Conservation (phyloP, 129 eudicot genomes). For the Erigeron canadensis region DNA sequence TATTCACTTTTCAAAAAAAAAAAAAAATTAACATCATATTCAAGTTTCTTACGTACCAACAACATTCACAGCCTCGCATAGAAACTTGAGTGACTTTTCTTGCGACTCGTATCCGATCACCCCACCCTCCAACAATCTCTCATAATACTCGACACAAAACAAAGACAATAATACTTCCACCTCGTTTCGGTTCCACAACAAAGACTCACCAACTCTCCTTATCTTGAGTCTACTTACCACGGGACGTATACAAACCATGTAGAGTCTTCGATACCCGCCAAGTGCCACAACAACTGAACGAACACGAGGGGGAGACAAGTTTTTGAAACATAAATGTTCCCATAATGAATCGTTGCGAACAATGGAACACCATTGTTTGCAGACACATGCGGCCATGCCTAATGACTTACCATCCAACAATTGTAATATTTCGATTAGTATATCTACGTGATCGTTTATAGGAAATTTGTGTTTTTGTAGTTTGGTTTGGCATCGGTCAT, state of each 20-base stretch:
- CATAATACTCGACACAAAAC: slow-evolving; percentile 89
- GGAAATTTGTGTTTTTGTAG: slow-evolving; percentile 24
- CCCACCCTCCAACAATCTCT: slow-evolving; percentile 51
- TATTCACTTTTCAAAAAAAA: no score
- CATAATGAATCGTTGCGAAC: slow-evolving; percentile 70
- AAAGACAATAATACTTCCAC: slow-evolving; percentile 76
- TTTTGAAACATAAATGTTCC: slow-evolving; percentile 90
- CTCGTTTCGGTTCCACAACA: slow-evolving; percentile 66
- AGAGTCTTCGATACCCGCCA: slow-evolving; percentile 78
- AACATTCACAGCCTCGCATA: slow-evolving; percentile 74
- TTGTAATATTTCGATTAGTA: slow-evolving; percentile 64
- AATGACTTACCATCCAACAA: slow-evolving; percentile 72
- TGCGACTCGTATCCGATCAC: slow-evolving; percentile 41
- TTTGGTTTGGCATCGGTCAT: not conserved
- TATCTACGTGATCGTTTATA: slow-evolving; percentile 70
- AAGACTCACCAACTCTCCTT: slow-evolving; percentile 28
- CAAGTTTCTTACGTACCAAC: slow-evolving; percentile 18
- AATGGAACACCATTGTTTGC: slow-evolving; percentile 67
- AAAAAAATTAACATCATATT: no score
- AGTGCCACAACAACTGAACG: slow-evolving; percentile 72
- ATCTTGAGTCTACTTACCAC: slow-evolving; percentile 49
- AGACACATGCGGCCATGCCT: slow-evolving; percentile 66
- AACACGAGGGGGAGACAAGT: slow-evolving; percentile 45
- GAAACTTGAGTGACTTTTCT: slow-evolving; percentile 73
- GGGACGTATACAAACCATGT: slow-evolving; percentile 72